These are phyloP conservation scores for Boletus pseudo-olivaceus DNA, from an alignment of 768 basidiomycete genomes.

Conservation along the genomic window DNA sequence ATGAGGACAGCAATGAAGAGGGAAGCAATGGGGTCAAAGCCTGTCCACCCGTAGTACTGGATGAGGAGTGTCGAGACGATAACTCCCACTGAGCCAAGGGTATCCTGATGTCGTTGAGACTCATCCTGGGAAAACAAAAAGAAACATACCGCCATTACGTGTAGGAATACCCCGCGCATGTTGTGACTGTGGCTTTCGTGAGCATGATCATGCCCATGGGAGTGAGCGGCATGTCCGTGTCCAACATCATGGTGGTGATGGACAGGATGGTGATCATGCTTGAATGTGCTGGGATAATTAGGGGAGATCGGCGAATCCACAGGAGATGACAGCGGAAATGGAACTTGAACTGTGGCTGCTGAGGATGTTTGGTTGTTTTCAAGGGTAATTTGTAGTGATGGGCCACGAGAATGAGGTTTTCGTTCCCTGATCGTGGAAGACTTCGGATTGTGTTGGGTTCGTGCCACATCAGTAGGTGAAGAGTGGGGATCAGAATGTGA, in stretches of 20 bases:
- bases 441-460: slow-evolving; percentile 5
- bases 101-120: slow-evolving; percentile 55
- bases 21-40: slow-evolving; percentile 97
- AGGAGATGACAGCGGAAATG: slow-evolving; percentile 27
- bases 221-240: slow-evolving; percentile 46
- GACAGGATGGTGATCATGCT: slow-evolving; percentile 43
- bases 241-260: slow-evolving; percentile 18
- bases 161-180: slow-evolving; percentile 98
- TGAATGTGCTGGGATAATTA: slow-evolving; percentile 50
- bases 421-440: slow-evolving; percentile 24
- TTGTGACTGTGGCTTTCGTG: slow-evolving; percentile 94
- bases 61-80: slow-evolving; percentile 96
- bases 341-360: slow-evolving; percentile 18
- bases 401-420: slow-evolving; percentile 38
- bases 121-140: not conserved
- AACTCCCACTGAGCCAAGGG: slow-evolving; percentile 94
- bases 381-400: slow-evolving; percentile 39
- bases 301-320: slow-evolving; percentile 61
- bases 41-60: slow-evolving; percentile 96
- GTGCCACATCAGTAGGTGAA: slow-evolving; percentile 5
- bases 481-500: slow-evolving; percentile 16
- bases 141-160: slow-evolving; percentile 84
- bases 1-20: slow-evolving; percentile 95
- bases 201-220: slow-evolving; percentile 48
- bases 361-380: slow-evolving; percentile 20